Base-by-base conservation (phyloP, 2,329 filamentous ascomycete species). In the Metarhizium humberi region DNA sequence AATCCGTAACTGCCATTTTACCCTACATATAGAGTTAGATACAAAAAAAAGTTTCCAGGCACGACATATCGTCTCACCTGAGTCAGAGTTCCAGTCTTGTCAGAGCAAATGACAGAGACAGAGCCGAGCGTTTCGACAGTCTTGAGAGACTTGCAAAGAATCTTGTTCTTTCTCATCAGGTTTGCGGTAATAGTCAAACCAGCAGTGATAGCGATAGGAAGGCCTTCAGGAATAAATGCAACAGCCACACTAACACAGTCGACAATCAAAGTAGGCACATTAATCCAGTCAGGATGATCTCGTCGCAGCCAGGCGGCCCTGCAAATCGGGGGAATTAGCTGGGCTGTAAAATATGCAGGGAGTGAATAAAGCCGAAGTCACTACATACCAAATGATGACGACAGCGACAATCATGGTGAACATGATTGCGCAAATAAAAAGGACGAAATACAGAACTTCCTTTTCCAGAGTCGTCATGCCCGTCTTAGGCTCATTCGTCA, bases 141-240 rank as follows among this genome's bases (percentile, higher is more conserved):
- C 70, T 88, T 88, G 50, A 92, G 75, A 0, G 85, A 88, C 71
- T 91, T 91, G 81, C 87, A 90, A 8, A 91, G 77, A 47, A 91
- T 84, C 64, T 87, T 86, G 67, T 90, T 85, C 70, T 86, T 84
- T 59, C 78, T 78, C 88, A 92, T 90, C 61, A 88, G 78, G 59
- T 86, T 88, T 20, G 88, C 87, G 1, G 82, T 86, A 57, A 92
- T 91, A 0, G 87, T 90, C 59, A 92, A 74, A 18, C 83, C 86
- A 1, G 84, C 81, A 0, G 85, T 86, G 40, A 89, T 71, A 0
- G 86, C 85, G 52, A 90, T 85, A 0, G 86, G 86, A 0, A 89
- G 72, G 6, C 86, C 86, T 69, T 90, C 87, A 0, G 88, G 87
- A 14, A 91, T 88, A 65, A 90, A 90, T 1, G 87, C 87, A 7